Conservation (phyloP, 2,329 filamentous ascomycete genomes). For the Botrytis paeoniae region DNA sequence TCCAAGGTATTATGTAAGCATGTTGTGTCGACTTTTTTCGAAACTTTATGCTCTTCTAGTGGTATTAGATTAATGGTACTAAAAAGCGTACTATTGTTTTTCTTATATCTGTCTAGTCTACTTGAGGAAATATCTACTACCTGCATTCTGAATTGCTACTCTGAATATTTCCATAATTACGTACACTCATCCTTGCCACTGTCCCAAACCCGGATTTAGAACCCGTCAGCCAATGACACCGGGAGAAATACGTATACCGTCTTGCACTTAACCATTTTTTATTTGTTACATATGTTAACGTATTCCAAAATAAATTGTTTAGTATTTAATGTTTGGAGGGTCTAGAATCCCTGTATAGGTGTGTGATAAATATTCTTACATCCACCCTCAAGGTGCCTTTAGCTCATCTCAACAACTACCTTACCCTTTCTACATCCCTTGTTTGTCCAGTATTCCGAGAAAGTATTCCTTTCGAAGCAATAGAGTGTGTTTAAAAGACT, state of each 20-base stretch:
- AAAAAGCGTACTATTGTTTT: background rate
- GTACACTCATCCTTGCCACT: background rate
- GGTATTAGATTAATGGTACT: background rate
- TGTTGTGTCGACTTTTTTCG: background rate
- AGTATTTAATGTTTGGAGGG: background rate
- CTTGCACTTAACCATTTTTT: background rate
- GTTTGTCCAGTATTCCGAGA: background rate
- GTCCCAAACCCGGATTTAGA: background rate
- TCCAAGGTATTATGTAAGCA: conserved; percentile 5
- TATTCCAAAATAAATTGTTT: background rate
- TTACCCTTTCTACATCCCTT: background rate
- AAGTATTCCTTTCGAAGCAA: background rate
- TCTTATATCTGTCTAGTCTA: background rate
- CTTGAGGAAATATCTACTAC: background rate
- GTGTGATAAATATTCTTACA: background rate
- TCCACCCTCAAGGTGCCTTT: background rate
- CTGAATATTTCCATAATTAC: background rate
- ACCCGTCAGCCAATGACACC: background rate
- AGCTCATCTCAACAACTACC: background rate
- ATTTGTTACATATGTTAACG: background rate
- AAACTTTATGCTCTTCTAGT: background rate
- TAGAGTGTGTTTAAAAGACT: background rate
- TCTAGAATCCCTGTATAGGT: background rate
- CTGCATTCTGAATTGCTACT: background rate
- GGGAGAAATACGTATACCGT: background rate